Base-by-base conservation (phyloP, 352 stramenopile genomes). In the Peronospora belbahrii region DNA sequence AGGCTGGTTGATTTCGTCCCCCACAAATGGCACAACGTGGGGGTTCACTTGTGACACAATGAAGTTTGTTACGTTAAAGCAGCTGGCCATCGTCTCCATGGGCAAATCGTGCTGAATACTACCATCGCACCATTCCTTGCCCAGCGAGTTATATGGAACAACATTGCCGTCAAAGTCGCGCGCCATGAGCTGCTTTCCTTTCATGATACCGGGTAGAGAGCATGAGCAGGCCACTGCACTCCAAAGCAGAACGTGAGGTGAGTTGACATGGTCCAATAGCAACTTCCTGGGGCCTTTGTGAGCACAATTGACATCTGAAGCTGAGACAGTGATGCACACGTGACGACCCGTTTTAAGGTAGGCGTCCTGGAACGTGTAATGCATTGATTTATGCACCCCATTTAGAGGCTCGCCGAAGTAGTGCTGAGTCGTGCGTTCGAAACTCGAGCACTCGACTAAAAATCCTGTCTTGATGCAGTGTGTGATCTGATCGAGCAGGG, bases 61-160 rank as follows among this genome's bases (percentile, higher is more conserved):
- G n/a, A 91, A 97, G 56, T 96, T 95, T 27, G 78, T 91, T 13
- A 97, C 85, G 55, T 96, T 95, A 65, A 97, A 97, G 13, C 94
- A 67, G 41, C 85, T 95, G n/a, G n/a, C n/a, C n/a, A n/a, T n/a
- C n/a, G n/a, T n/a, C n/a, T 96, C 87, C 77, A 97, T 96, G 4
- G 88, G 86, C 24, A 97, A 57, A 60, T 97, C 88, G 46, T 81
- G 64, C 47, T 96, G 85, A 37, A 97, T n/a, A n/a, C n/a, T 95
- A 32, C 88, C 89, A 56, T 97, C 92, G 27, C 97, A 88, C 85
- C 87, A 97, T 59, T 97, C 85, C 11, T 95, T 85, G 44, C 82
- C 89, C 50, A n/a, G n/a, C 18, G 93, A 83, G 35, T 87, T 83
- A 54, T 97, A 97, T 42, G 83, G 84, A 36, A 94, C 81, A 11